Percentiles rank a stretch among this genome's conserved stretches.
Conservation (phyloP, 148 eudicot species). For the Simmondsia chinensis region DNA sequence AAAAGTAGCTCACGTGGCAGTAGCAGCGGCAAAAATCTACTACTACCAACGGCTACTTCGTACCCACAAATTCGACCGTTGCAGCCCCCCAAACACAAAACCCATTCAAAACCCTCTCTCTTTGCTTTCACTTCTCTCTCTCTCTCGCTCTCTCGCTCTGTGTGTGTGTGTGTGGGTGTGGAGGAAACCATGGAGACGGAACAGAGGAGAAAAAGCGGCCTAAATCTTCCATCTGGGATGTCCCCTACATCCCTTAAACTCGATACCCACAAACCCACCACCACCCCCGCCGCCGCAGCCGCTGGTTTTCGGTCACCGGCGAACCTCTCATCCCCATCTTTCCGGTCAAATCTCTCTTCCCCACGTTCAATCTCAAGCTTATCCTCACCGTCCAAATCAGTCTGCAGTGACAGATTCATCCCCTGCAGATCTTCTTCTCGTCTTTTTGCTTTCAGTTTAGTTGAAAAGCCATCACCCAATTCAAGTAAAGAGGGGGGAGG, state of each 20-base stretch:
- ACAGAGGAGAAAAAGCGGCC: conserved; percentile 70
- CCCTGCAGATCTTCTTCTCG: conserved; percentile 94
- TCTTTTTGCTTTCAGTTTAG: conserved; percentile 71
- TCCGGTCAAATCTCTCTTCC: conserved; percentile 25
- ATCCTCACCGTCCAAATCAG: conserved; percentile 28
- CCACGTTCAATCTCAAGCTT: conserved; percentile 39
- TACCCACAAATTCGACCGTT: conserved; percentile 18
- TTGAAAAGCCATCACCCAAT: conserved; percentile 56
- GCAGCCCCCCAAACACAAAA: conserved; percentile 9
- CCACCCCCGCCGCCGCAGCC: conserved; percentile 9
- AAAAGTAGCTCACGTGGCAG: neutral
- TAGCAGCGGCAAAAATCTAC: conserved; percentile 4
- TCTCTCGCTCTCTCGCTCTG: neutral
- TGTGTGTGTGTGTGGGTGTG: too few relatives aligned
- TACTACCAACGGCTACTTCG: conserved; percentile 10
- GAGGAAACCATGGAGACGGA: conserved; percentile 38
- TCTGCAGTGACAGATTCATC: conserved; percentile 86
- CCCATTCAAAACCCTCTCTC: neutral
- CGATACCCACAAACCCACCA: conserved; percentile 18
- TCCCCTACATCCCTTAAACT: conserved; percentile 53
- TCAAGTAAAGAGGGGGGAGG: conserved; percentile 31
- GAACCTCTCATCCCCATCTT: conserved; percentile 12
- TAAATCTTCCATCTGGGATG: conserved; percentile 79
- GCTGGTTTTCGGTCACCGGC: too few relatives aligned
- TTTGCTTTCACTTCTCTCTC: neutral